Conservation (phyloP, 2,329 filamentous ascomycete species). For the Fusarium longipes region DNA sequence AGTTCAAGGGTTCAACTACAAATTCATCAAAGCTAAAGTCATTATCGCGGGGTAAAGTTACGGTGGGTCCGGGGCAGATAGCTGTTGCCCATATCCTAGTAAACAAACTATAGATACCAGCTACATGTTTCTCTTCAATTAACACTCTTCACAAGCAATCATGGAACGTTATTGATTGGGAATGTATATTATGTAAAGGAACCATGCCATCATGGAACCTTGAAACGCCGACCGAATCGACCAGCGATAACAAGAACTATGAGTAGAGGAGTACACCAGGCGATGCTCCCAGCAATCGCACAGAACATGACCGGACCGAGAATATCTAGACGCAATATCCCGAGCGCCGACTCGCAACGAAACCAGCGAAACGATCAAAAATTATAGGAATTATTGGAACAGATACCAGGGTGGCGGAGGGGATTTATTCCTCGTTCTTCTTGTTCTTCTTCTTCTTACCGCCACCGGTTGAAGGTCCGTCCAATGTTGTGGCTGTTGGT, state of each 20-base stretch:
- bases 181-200: conserved; percentile 41
- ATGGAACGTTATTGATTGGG: neutral
- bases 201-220: conserved; percentile 30
- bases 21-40: conserved; percentile 9
- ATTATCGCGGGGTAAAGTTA: conserved; percentile 21
- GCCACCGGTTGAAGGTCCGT: conserved; percentile 57
- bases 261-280: conserved; percentile 45
- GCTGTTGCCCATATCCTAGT: neutral
- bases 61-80: conserved; percentile 1
- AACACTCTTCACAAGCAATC: neutral
- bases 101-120: neutral
- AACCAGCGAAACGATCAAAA: conserved; percentile 55
- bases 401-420: conserved; percentile 49
- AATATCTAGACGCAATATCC: conserved; percentile 59
- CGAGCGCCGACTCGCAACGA: conserved; percentile 56
- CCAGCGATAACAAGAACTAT: conserved; percentile 38
- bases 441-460: conserved; percentile 80
- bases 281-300: conserved; percentile 45
- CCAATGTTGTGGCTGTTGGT: conserved; percentile 58
- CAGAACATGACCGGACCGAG: conserved; percentile 48
- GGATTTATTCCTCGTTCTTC: conserved; percentile 61
- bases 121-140: neutral
- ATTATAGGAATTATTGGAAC: conserved; percentile 55
- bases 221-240: conserved; percentile 29
- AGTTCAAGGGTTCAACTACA: conserved; percentile 2